Conservation (phyloP, 1,284 basidiomycete species). For the Irpex rosettiformis region DNA sequence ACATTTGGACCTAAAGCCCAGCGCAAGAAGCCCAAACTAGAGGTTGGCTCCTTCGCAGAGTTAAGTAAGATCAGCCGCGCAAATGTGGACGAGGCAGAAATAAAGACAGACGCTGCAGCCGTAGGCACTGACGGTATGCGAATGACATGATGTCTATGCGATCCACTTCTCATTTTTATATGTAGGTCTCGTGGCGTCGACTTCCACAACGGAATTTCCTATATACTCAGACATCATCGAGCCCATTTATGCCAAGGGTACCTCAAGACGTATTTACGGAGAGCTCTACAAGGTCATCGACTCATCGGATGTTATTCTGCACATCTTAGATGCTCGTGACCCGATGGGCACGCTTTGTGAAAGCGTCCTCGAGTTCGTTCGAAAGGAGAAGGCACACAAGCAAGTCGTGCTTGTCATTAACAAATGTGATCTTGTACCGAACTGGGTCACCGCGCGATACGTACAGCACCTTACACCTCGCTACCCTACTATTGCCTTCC, state of each 20-base stretch:
- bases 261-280: constrained; percentile 93
- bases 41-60: constrained; percentile 86
- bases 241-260: constrained; percentile 90
- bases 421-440: constrained; percentile 98
- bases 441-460: constrained; percentile 98
- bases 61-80: constrained; percentile 66
- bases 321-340: constrained; percentile 95
- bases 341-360: constrained; percentile 97
- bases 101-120: constrained; percentile 36
- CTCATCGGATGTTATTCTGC: constrained; percentile 95
- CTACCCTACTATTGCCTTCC: constrained; percentile 96
- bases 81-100: constrained; percentile 38
- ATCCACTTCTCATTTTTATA: not conserved
- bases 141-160: not conserved
- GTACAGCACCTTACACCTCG: constrained; percentile 87
- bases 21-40: constrained; percentile 82
- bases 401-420: constrained; percentile 97
- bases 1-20: constrained; percentile 95
- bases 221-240: constrained; percentile 78
- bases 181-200: constrained; percentile 37
- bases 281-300: constrained; percentile 99
- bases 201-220: constrained; percentile 38
- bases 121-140: constrained; percentile 36
- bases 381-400: constrained; percentile 97
- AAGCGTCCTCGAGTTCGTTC: constrained; percentile 90